phyloP scores from a whole-genome alignment of 2,329 filamentous ascomycete genomes.

The Alternaria angustiovoidea region DNA sequence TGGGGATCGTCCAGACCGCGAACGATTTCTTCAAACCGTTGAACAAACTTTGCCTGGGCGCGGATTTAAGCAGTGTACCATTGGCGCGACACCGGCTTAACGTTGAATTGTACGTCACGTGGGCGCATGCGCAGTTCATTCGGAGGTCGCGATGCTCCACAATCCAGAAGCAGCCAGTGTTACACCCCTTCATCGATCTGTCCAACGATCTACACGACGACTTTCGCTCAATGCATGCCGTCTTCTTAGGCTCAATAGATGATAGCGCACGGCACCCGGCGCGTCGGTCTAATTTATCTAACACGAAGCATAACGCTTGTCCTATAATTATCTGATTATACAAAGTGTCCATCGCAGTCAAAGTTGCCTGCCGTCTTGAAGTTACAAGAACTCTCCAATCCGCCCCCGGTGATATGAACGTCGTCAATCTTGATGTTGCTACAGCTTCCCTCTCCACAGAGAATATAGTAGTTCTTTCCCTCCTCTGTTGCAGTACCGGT shows the following conservation, averaged over 20 bases:
- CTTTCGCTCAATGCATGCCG: neutral
- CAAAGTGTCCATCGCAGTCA: constrained; percentile 32
- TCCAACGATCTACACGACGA: neutral
- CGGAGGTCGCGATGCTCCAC: neutral
- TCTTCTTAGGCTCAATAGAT: neutral
- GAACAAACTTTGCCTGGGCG: neutral
- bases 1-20: neutral
- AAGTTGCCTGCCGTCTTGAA: constrained; percentile 39
- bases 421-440: constrained; percentile 61
- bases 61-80: neutral
- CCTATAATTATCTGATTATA: neutral
- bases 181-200: neutral
- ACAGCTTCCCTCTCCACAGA: constrained; percentile 61
- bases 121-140: neutral
- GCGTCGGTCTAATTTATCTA: neutral
- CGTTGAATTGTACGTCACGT: neutral
- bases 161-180: neutral
- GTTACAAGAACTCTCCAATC: constrained; percentile 45
- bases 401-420: constrained; percentile 49
- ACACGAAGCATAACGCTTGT: neutral
- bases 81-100: neutral
- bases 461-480: constrained; percentile 58
- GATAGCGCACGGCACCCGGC: neutral
- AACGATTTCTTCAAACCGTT: neutral
- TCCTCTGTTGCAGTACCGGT: constrained; percentile 45